Evolutionary conservation across 2,329 filamentous ascomycete genomes (phyloP).

Genomic region (Microdochium trichocladiopsis): DNA sequence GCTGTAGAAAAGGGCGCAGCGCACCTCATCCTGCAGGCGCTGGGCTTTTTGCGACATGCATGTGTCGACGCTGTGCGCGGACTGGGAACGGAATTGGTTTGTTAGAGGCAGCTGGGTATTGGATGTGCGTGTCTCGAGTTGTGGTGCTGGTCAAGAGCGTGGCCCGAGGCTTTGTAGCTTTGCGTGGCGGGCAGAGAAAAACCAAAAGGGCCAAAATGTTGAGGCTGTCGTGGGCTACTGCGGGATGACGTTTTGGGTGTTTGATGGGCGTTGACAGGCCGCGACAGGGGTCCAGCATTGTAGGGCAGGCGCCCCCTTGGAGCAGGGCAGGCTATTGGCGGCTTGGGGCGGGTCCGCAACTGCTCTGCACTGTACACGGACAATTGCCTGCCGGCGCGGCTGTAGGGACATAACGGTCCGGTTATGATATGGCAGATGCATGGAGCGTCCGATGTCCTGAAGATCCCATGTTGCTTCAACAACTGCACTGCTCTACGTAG

Average conservation of each 20-base stretch:
- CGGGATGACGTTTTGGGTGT: neutral
- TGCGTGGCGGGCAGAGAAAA: neutral
- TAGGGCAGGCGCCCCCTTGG: neutral
- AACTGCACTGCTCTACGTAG: too few species aligned
- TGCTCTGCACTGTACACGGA: neutral
- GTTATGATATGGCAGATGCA: too few species aligned
- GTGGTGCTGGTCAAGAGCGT: neutral
- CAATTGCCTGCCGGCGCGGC: too few species aligned
- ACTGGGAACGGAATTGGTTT: constrained; percentile 4
- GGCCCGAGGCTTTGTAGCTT: too few species aligned
- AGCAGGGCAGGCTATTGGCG: neutral
- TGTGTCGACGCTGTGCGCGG: constrained; percentile 21
- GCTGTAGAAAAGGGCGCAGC: too few species aligned
- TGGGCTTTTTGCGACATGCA: constrained; percentile 35
- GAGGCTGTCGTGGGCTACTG: neutral
- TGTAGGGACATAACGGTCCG: too few species aligned
- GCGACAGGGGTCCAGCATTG: neutral
- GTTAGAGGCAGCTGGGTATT: neutral
- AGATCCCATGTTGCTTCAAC: too few species aligned
- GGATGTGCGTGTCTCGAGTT: neutral
- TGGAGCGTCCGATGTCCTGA: too few species aligned
- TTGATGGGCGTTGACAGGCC: neutral
- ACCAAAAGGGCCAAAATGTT: neutral
- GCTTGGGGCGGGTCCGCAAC: neutral
- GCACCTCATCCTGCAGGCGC: constrained; percentile 56